phyloP scores from a whole-genome alignment of 805 yeast genomes.

The Phaffomyces antillensis region DNA sequence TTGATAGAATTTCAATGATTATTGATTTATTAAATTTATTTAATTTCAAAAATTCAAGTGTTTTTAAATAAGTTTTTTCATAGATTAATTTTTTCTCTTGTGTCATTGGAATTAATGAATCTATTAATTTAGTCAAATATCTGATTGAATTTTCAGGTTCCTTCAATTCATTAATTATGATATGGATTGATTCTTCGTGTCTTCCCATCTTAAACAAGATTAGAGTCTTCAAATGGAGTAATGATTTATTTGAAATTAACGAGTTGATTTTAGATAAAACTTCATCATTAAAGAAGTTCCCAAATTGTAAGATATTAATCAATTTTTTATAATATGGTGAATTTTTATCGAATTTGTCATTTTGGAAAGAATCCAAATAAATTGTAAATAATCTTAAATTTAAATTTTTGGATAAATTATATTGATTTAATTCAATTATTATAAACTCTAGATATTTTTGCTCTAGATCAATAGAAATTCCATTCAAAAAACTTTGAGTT shows the following conservation, averaged over 20 bases:
- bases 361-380: slow-evolving; percentile 31
- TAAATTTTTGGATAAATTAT: slow-evolving; percentile 29
- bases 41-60: too few species aligned
- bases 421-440: slow-evolving; percentile 29
- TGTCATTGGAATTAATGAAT: not conserved
- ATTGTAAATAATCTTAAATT: slow-evolving; percentile 38
- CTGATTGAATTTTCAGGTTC: slow-evolving; percentile 32
- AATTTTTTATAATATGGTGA: slow-evolving; percentile 26
- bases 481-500: slow-evolving; percentile 45
- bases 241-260: not conserved
- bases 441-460: slow-evolving; percentile 47
- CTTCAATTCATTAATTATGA: slow-evolving; percentile 49
- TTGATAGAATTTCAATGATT: too few species aligned
- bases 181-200: slow-evolving; percentile 55
- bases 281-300: not conserved
- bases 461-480: slow-evolving; percentile 24
- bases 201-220: slow-evolving; percentile 53
- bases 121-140: not conserved
- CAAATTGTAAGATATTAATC: slow-evolving; percentile 26
- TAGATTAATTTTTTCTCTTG: too few species aligned
- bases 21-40: too few species aligned
- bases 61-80: too few species aligned
- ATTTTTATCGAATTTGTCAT: slow-evolving; percentile 5
- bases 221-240: slow-evolving; percentile 46
- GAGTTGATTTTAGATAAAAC: not conserved